A percentile compares a stretch with the other conserved stretches of the same genome.
Evolutionary conservation across 2,329 filamentous ascomycete genomes (phyloP).

Genomic region (Colletotrichum tropicicola): DNA sequence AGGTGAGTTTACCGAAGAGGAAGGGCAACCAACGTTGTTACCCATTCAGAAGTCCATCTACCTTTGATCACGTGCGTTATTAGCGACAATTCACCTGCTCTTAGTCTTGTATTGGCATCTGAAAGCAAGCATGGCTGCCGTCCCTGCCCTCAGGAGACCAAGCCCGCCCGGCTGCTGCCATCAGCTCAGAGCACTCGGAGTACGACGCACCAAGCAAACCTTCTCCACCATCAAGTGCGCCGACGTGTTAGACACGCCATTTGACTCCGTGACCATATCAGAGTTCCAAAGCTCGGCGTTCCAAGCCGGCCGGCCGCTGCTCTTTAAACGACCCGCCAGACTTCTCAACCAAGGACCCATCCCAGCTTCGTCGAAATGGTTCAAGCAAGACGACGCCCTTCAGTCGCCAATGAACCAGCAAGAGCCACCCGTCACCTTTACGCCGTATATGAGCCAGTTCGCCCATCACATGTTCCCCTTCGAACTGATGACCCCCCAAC

Average conservation of each 20-base stretch:
- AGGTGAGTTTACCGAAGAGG: too few relatives aligned
- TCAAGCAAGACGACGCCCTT: conserved; percentile 20
- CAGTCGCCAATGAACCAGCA: background rate
- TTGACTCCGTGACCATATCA: conserved; percentile 7
- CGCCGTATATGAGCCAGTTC: conserved; percentile 33
- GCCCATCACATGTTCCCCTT: conserved; percentile 36
- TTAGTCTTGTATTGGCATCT: too few relatives aligned
- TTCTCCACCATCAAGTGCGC: conserved; percentile 7
- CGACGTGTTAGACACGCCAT: background rate
- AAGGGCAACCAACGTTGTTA: too few relatives aligned
- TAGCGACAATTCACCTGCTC: too few relatives aligned
- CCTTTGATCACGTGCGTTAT: too few relatives aligned
- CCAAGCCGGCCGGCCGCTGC: conserved; percentile 27
- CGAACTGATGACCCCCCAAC: conserved; percentile 37
- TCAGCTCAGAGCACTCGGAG: background rate
- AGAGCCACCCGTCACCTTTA: background rate
- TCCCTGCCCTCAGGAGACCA: background rate
- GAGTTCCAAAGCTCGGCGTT: conserved; percentile 18
- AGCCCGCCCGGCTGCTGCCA: background rate
- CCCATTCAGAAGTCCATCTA: too few relatives aligned
- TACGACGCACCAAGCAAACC: background rate
- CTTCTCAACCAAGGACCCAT: conserved; percentile 28
- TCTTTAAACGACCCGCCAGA: conserved; percentile 24
- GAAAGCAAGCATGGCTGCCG: too few relatives aligned
- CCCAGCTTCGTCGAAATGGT: conserved; percentile 39